phyloP scores from a whole-genome alignment of 352 stramenopile genomes.

The Globisporangium nodosum region DNA sequence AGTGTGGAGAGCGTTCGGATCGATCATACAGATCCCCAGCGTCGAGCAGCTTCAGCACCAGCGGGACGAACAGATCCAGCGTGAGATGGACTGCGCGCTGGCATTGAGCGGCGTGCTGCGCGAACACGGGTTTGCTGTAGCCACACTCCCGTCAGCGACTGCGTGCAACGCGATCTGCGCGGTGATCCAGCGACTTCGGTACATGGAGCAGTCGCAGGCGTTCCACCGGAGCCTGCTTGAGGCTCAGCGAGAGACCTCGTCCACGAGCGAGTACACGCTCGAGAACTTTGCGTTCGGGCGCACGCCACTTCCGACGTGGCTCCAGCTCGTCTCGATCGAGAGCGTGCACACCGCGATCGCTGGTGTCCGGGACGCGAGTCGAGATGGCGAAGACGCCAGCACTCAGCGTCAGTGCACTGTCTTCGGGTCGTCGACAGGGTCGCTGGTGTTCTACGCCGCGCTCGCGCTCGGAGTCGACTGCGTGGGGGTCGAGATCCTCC shows the following conservation, averaged over 20 bases:
- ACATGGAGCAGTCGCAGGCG: conserved; percentile 24
- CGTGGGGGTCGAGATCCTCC: conserved; percentile 45
- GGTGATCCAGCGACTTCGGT: conserved; percentile 20
- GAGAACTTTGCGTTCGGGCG: conserved; percentile 57
- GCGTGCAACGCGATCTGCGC: not conserved
- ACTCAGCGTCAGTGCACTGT: conserved; percentile 21
- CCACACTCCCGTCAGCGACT: not conserved
- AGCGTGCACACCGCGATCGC: conserved; percentile 13
- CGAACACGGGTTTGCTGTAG: not conserved
- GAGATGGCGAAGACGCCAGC: not conserved
- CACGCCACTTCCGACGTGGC: conserved; percentile 46
- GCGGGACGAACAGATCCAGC: not conserved
- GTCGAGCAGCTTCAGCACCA: not conserved
- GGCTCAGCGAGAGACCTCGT: conserved; percentile 17
- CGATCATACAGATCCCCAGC: not conserved
- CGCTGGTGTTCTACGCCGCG: conserved; percentile 43
- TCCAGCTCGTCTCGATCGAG: conserved; percentile 20
- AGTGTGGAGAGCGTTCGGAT: not conserved
- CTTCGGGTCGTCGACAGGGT: conserved; percentile 52
- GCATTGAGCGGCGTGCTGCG: not conserved
- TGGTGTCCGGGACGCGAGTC: not conserved
- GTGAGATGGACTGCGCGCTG: conserved; percentile 2
- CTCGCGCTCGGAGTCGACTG: conserved; percentile 23
- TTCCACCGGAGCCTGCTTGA: conserved; percentile 26
- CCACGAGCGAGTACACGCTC: conserved; percentile 20